These are phyloP conservation scores for Pyrrhoderma noxium DNA, from an alignment of 1,284 basidiomycete species.

Conservation along the genomic window DNA sequence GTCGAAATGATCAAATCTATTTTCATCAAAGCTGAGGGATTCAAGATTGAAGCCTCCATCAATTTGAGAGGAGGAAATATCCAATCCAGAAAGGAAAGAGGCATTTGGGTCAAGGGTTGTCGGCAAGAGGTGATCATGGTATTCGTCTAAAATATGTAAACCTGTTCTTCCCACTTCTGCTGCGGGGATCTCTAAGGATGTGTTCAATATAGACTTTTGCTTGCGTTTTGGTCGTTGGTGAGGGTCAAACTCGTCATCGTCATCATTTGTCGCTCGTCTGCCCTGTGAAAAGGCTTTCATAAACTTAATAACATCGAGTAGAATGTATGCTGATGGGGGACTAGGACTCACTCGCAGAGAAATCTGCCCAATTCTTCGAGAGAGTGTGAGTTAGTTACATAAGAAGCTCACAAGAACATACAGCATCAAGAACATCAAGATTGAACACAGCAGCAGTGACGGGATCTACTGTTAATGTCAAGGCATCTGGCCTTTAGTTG, in stretches of 20 bases:
- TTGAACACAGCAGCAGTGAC: conserved; percentile 46
- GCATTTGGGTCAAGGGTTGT: conserved; percentile 52
- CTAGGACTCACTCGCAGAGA: conserved; percentile 2
- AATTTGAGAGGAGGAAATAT: conserved; percentile 50
- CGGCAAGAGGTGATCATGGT: conserved; percentile 58
- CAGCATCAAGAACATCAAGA: conserved; percentile 59
- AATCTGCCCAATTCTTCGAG: conserved; percentile 18
- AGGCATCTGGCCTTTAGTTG: conserved; percentile 43
- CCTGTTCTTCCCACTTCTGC: conserved; percentile 44
- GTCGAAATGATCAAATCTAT: conserved; percentile 38
- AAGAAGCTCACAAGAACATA: conserved; percentile 31
- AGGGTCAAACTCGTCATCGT: conserved; percentile 37
- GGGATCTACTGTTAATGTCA: conserved; percentile 55
- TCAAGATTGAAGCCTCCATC: conserved; percentile 28
- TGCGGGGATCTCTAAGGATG: conserved; percentile 16
- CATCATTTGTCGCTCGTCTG: conserved; percentile 35
- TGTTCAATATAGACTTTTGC: conserved; percentile 27
- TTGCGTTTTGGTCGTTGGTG: conserved; percentile 29
- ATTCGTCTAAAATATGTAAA: conserved; percentile 58
- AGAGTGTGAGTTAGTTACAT: not conserved
- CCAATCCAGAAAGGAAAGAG: conserved; percentile 29
- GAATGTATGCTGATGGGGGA: not conserved
- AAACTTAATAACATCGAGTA: not conserved
- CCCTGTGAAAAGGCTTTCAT: conserved; percentile 2
- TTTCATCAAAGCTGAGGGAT: conserved; percentile 33